Base-by-base conservation (phyloP, 768 basidiomycete species). In the Russula olivacea region DNA sequence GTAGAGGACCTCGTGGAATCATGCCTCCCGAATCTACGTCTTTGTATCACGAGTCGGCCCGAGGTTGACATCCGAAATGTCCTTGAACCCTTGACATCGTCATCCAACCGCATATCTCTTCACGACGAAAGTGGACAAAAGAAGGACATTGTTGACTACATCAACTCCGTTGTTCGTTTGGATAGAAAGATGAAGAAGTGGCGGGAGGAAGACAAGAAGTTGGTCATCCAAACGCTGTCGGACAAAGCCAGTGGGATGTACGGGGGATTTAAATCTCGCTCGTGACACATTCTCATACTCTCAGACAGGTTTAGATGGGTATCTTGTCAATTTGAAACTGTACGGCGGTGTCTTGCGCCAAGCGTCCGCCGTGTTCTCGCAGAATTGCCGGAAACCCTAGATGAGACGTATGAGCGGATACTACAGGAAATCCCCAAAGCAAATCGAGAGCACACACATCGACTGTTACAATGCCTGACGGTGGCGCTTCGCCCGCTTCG, bases 331-430 rank as follows among this genome's bases (percentile, higher is more conserved):
- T 36, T 54, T 0, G 36, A 54, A 25, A 54, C 14, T 5, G n/a
- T 54, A 38, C 52, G 34, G 23, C 52, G n/a, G 3, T 54, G 52
- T 54, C 36, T 54, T 23, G 21, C 8, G 34, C 12, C 34, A 23
- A 54, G 52, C 15, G 1, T 54, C 21, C 34, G 52, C 21, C 52
- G 7, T 15, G 34, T 23, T 54, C 52, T 54, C 6, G 52, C n/a
- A 8, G 52, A 54, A 14, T 54, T 54, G n/a, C 52, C 52, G 14
- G 52, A 54, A 54, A 54, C 36, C 11, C 34, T 54, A 23, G 52
- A 54, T 17, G 34, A 38, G 36, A 54, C 52, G 8, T 54, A 54
- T 23, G 36, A 54, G 2, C 52, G 52, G 36, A 38, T 54, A 38
- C 52, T 54, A 23, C 36, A 17, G 19, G 51, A 52, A 12, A 52